Conservation (phyloP, 73 alveolate genomes). For the Paramecium bursaria region DNA sequence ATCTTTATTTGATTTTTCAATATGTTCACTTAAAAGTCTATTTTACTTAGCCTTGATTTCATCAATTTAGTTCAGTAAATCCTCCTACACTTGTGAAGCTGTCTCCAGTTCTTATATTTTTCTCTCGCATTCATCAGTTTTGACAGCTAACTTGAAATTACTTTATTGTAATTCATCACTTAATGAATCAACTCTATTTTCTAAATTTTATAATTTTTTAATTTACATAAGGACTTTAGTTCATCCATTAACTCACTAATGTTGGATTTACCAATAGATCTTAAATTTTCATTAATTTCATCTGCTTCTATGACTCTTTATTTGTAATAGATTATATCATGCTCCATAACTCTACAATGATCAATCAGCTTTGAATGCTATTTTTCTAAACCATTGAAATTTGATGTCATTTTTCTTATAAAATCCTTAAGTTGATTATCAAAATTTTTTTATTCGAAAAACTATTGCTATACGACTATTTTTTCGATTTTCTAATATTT, state of each 20-base stretch:
- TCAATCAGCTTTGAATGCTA: constrained; percentile 59
- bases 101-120: constrained; percentile 37
- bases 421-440: constrained; percentile 65
- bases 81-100: not conserved
- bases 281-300: constrained; percentile 58
- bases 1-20: constrained; percentile 42
- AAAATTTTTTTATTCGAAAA: constrained; percentile 65
- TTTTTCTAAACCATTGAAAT: constrained; percentile 62
- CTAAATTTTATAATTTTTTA: no score
- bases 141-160: constrained; percentile 42
- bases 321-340: constrained; percentile 62
- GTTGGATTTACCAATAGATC: constrained; percentile 46
- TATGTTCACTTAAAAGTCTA: constrained; percentile 40
- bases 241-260: constrained; percentile 58
- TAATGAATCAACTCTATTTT: constrained; percentile 31
- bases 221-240: constrained; percentile 25
- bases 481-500: constrained; percentile 62
- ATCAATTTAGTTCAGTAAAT: not conserved
- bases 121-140: constrained; percentile 25
- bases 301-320: constrained; percentile 68
- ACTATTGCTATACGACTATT: constrained; percentile 57
- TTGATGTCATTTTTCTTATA: constrained; percentile 63
- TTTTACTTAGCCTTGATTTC: constrained; percentile 34
- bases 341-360: constrained; percentile 70
- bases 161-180: constrained; percentile 7